Evolutionary conservation across 106 monocot species (phyloP).

Genomic region (Dendrobium nobile): DNA sequence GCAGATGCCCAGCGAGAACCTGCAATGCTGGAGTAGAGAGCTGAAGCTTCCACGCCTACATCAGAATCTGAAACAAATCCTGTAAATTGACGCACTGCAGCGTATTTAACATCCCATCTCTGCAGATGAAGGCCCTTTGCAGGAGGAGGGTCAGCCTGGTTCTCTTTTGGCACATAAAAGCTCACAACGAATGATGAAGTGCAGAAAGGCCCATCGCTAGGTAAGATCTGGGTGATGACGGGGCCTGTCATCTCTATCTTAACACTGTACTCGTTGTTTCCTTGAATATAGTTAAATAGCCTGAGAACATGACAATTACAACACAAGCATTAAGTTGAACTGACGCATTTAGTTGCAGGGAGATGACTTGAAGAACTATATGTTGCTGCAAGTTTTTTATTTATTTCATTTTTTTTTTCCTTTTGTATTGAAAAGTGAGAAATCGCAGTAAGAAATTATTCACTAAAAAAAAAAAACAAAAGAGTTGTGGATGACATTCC

Average conservation of each 20-base stretch:
- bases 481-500: too few species aligned
- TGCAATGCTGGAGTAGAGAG: constrained; percentile 45
- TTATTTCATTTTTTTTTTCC: too few species aligned
- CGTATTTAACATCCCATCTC: constrained; percentile 41
- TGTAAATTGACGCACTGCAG: constrained; percentile 67
- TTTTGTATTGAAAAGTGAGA: too few species aligned
- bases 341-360: background rate
- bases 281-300: constrained; percentile 69
- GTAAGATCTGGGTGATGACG: constrained; percentile 58
- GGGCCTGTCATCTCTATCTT: constrained; percentile 88
- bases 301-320: constrained; percentile 11
- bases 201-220: constrained; percentile 84
- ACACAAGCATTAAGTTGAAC: background rate
- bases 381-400: too few species aligned
- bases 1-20: constrained; percentile 61
- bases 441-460: too few species aligned
- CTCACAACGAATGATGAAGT: constrained; percentile 75
- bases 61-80: constrained; percentile 61
- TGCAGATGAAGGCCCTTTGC: constrained; percentile 66
- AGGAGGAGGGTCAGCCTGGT: constrained; percentile 70
- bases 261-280: constrained; percentile 54
- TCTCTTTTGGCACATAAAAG: constrained; percentile 66
- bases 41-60: constrained; percentile 51
- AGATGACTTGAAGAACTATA: background rate
- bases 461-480: too few species aligned